These are phyloP conservation scores for Boletus sp. DNA, from an alignment of 768 basidiomycete species.

Conservation along the genomic window DNA sequence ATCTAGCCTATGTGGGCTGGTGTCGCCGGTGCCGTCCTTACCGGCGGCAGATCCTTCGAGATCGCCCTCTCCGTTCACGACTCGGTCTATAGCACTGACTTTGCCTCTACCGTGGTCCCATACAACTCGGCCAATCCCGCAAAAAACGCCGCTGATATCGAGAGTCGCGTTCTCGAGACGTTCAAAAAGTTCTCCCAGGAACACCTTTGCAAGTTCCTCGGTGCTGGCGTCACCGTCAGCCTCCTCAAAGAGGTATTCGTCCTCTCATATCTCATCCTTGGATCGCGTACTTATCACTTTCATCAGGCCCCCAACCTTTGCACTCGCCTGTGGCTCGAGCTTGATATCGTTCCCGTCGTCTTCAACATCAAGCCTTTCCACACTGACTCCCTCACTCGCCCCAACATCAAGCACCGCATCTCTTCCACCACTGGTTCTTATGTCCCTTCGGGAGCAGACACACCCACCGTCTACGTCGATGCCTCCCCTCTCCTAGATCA, in stretches of 20 bases:
- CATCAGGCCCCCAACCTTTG: slow-evolving; percentile 73
- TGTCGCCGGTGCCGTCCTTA: slow-evolving; percentile 60
- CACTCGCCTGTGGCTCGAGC: slow-evolving; percentile 78
- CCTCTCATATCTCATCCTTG: slow-evolving; percentile 4
- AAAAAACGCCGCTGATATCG: slow-evolving; percentile 59
- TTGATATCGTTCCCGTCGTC: slow-evolving; percentile 82
- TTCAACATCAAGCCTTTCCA: slow-evolving; percentile 85
- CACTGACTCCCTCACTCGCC: slow-evolving; percentile 73
- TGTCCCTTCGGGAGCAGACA: slow-evolving; percentile 73
- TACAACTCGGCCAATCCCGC: slow-evolving; percentile 51
- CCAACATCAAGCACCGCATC: slow-evolving; percentile 80
- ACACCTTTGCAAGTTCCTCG: slow-evolving; percentile 85
- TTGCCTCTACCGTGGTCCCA: slow-evolving; percentile 54
- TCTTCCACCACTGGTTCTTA: slow-evolving; percentile 79
- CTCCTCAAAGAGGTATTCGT: slow-evolving; percentile 64
- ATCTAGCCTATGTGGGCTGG: slow-evolving; percentile 86
- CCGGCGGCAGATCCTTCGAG: slow-evolving; percentile 62
- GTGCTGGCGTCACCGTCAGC: slow-evolving; percentile 71
- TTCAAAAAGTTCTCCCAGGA: slow-evolving; percentile 70
- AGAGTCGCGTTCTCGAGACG: slow-evolving; percentile 59
- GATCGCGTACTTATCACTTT: slow-evolving; percentile 21
- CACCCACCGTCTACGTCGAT: slow-evolving; percentile 69
- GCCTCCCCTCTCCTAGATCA: slow-evolving; percentile 46
- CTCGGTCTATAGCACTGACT: slow-evolving; percentile 83
- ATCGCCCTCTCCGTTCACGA: slow-evolving; percentile 81